Base-by-base conservation (phyloP, 73 alveolate genomes). In the Uronychia setigera region DNA sequence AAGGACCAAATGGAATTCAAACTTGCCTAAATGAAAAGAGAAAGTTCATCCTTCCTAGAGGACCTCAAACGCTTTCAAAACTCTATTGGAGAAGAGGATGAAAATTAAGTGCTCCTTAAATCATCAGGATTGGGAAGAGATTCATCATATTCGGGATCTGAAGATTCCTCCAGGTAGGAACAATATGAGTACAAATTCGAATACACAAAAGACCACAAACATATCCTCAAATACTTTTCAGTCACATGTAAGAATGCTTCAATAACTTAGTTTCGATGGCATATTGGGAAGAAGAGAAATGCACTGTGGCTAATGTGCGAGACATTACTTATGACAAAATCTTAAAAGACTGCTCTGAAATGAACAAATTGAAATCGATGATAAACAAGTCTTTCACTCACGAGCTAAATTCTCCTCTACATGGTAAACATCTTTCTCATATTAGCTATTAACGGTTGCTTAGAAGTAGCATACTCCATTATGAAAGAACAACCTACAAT, bases 391-490 rank as follows among this genome's bases (percentile, higher is more conserved):
- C 81, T 5, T 76, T 76, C 59, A 26, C 81, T 25, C 81, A 76
- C 58, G 81, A 76, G 59, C 81, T 76, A 9, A 28, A 26, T 27
- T 76, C 81, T 1, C 81, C 81, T 28, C 9, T 76, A 25, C 28
- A 76, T 76, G 81, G 81, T 5, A 76, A 26, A 1, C n/a, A 5
- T 25, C n/a, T 26, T 26, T 9, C 5, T 76, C 29, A 26, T 26
- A 27, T 5, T 9, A 9, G 32, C 32, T 25, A 25, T 76, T 29
- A 29, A 28, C 5, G 81, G 32, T 28, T 26, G 31, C 28, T 1
- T 76, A 5, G 59, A 76, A 27, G 46, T 13, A 1, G 46, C 29
- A 1, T 5, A 5, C 1, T 76, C 28, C 19, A 25, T 29, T 29
- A 5, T 31, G 31, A 76, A 76, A 1, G 5, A 76, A 1, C n/a